Evolutionary conservation across 805 yeast genomes (phyloP).

Genomic region (Saccharomycopsis sp.): DNA sequence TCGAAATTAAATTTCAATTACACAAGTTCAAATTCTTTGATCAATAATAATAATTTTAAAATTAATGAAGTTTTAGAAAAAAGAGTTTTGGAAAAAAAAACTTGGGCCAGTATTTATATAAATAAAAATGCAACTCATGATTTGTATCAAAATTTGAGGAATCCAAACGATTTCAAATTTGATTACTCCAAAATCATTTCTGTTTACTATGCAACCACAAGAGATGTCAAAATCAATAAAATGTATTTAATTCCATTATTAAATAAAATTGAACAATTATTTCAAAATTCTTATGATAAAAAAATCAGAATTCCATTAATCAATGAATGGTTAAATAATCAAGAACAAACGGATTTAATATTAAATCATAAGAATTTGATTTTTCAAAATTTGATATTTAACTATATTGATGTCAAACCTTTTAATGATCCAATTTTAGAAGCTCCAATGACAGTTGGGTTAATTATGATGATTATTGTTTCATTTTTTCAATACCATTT

Average conservation of each 20-base stretch:
- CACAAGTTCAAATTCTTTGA: conserved; percentile 1
- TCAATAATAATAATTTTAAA: not conserved
- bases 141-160: conserved; percentile 21
- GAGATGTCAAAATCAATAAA: conserved; percentile 44
- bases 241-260: conserved; percentile 37
- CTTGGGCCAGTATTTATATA: conserved; percentile 56
- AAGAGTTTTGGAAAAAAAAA: conserved; percentile 29
- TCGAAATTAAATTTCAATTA: conserved; percentile 8
- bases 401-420: conserved; percentile 37
- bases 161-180: conserved; percentile 14
- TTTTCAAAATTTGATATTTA: conserved; percentile 8
- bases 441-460: conserved; percentile 69
- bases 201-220: conserved; percentile 48
- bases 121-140: conserved; percentile 34
- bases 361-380: conserved; percentile 4
- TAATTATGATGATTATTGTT: conserved; percentile 58
- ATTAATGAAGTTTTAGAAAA: conserved; percentile 1
- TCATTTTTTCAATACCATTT: conserved; percentile 64
- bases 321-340: conserved; percentile 7
- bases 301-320: conserved; percentile 11
- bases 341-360: conserved; percentile 2
- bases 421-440: conserved; percentile 34
- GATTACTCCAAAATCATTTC: conserved; percentile 24
- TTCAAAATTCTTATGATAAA: conserved; percentile 10
- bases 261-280: conserved; percentile 13